phyloP scores from a whole-genome alignment of 2,329 filamentous ascomycete species.

The Cryphonectria radicalis region DNA sequence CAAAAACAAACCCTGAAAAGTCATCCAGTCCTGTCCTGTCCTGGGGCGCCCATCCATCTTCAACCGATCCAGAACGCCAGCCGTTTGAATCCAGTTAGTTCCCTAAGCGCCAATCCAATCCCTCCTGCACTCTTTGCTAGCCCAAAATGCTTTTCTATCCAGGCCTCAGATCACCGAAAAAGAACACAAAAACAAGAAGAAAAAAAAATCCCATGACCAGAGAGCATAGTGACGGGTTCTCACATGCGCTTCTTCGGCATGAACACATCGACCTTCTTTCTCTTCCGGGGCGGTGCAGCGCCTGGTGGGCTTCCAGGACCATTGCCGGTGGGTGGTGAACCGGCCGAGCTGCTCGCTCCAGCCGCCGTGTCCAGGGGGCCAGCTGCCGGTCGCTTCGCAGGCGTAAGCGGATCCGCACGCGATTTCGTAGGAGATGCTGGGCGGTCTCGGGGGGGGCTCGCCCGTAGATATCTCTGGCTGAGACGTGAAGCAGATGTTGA shows the following conservation, averaged over 20 bases:
- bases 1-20: background rate
- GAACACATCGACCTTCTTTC: slow-evolving; percentile 54
- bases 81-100: background rate
- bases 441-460: slow-evolving; percentile 4
- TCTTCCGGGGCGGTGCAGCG: slow-evolving; percentile 40
- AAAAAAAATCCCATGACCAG: background rate
- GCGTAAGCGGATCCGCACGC: slow-evolving; percentile 6
- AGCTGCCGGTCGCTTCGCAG: background rate
- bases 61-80: background rate
- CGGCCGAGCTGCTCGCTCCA: slow-evolving; percentile 15
- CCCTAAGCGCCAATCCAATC: background rate
- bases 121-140: background rate
- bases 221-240: background rate
- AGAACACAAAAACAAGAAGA: background rate
- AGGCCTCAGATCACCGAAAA: background rate
- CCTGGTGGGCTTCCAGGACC: slow-evolving; percentile 24
- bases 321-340: slow-evolving; percentile 28
- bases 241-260: slow-evolving; percentile 48
- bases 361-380: background rate
- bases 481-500: background rate
- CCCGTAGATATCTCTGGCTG: background rate
- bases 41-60: background rate
- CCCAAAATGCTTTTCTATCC: background rate
- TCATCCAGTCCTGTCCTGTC: background rate
- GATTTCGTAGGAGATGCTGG: slow-evolving; percentile 32